phyloP scores from a whole-genome alignment of 345 rosid genomes.

The Brassica incana region DNA sequence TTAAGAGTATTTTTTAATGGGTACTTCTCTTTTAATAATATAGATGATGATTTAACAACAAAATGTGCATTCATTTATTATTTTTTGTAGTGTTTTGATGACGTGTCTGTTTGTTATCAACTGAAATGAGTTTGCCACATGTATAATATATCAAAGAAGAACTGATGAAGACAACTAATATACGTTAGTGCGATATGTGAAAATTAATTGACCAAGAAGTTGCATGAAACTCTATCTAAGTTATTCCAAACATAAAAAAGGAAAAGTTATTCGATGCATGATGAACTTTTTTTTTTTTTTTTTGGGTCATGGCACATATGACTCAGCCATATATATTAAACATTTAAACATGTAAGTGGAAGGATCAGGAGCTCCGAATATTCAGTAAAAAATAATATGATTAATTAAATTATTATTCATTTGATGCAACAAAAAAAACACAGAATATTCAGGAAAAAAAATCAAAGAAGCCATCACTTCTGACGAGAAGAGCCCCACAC shows the following conservation, averaged over 20 bases:
- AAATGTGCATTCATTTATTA: no score
- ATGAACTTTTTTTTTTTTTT: no score
- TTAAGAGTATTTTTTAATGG: no score
- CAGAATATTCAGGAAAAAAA: background rate
- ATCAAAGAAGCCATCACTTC: background rate
- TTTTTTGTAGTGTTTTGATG: no score
- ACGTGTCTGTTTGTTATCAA: no score
- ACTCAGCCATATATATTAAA: background rate
- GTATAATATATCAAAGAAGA: background rate
- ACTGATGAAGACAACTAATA: background rate
- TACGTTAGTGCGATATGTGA: background rate
- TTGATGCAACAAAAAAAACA: background rate
- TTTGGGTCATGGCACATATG: background rate
- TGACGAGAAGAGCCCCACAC: conserved; percentile 9
- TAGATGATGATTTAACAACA: no score
- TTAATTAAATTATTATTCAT: background rate
- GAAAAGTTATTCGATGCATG: no score
- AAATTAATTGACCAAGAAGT: background rate
- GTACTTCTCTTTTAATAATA: no score
- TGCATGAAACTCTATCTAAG: background rate
- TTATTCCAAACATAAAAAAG: background rate
- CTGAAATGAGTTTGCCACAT: no score
- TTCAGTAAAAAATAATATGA: background rate
- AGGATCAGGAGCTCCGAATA: background rate
- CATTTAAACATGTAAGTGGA: no score